phyloP scores from a whole-genome alignment of 495 filamentous ascomycete species.

The Talaromyces adpressus region DNA sequence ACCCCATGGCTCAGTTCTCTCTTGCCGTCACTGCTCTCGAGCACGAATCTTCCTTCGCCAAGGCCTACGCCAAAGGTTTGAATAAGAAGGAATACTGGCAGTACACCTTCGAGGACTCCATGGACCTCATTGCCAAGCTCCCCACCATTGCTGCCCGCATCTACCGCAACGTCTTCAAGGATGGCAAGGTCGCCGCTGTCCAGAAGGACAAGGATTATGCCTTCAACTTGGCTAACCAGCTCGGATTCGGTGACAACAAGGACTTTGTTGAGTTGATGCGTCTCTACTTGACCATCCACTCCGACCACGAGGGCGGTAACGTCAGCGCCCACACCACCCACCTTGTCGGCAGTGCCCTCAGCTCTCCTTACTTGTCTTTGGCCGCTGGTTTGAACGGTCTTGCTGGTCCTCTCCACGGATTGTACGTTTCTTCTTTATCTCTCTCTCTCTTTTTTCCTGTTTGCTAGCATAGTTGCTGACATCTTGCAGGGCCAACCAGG shows the following conservation, averaged over 20 bases:
- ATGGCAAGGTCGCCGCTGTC: constrained; percentile 91
- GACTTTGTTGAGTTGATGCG: constrained; percentile 98
- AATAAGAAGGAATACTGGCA: constrained; percentile 99
- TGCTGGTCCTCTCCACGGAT: constrained; percentile 94
- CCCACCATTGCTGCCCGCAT: constrained; percentile 96
- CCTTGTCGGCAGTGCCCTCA: constrained; percentile 92
- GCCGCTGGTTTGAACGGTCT: constrained; percentile 96
- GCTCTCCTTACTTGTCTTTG: constrained; percentile 93
- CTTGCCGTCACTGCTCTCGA: constrained; percentile 95
- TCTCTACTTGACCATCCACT: constrained; percentile 98
- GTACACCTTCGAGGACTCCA: constrained; percentile 98
- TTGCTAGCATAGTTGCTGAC: constrained; percentile 13
- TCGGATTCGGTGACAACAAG: constrained; percentile 89
- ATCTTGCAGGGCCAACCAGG: constrained; percentile 73
- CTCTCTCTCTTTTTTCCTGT: no score
- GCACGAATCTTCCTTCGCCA: constrained; percentile 94
- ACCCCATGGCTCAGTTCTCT: constrained; percentile 99
- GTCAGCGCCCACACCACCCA: constrained; percentile 98
- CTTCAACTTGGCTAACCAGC: constrained; percentile 98
- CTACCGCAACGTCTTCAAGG: constrained; percentile 99
- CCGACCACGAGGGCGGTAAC: constrained; percentile 98
- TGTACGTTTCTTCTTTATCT: constrained; percentile 34
- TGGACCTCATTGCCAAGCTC: constrained; percentile 99
- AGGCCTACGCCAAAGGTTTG: constrained; percentile 96
- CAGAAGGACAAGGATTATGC: constrained; percentile 98